Evolutionary conservation across 192 early-diverging fungal species (phyloP).

Genomic region (Entophlyctis luteolus): DNA sequence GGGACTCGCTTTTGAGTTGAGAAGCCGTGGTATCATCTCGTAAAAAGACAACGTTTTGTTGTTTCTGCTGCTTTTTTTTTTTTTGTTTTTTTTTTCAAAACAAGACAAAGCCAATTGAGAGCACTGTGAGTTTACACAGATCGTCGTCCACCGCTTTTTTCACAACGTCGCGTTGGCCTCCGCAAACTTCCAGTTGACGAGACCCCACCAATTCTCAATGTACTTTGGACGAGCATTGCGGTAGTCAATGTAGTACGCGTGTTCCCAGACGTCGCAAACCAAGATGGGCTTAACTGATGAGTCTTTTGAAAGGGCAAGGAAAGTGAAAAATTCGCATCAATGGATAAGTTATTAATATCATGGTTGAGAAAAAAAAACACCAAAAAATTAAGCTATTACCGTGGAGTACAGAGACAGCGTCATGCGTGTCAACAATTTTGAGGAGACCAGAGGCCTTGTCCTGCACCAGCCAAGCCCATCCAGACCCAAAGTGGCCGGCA

Average conservation of each 20-base stretch:
- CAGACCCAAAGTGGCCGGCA: conserved; percentile 42
- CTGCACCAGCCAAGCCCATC: conserved; percentile 45
- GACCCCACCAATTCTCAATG: conserved; percentile 33
- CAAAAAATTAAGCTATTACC: too few species aligned
- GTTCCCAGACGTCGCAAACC: conserved; percentile 43
- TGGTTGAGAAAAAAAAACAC: too few species aligned
- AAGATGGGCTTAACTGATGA: conserved; percentile 32
- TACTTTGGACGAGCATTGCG: conserved; percentile 32
- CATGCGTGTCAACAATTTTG: conserved; percentile 40
- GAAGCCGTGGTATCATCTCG: too few species aligned
- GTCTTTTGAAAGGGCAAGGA: neutral
- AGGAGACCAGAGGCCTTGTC: conserved; percentile 35
- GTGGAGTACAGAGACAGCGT: conserved; percentile 31
- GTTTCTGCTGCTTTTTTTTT: too few species aligned
- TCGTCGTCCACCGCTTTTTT: too few species aligned
- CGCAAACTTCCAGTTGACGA: conserved; percentile 43
- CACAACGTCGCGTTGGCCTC: conserved; percentile 21
- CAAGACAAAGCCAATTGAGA: too few species aligned
- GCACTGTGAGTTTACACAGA: too few species aligned
- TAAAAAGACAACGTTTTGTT: too few species aligned
- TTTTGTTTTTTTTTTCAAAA: too few species aligned
- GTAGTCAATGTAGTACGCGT: conserved; percentile 44
- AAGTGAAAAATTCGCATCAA: too few species aligned
- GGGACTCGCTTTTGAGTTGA: too few species aligned
- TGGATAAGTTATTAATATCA: too few species aligned